A percentile compares a stretch with the other conserved stretches of the same genome.
Conservation (phyloP, 345 rosid species). For the Trapa bicornis region DNA sequence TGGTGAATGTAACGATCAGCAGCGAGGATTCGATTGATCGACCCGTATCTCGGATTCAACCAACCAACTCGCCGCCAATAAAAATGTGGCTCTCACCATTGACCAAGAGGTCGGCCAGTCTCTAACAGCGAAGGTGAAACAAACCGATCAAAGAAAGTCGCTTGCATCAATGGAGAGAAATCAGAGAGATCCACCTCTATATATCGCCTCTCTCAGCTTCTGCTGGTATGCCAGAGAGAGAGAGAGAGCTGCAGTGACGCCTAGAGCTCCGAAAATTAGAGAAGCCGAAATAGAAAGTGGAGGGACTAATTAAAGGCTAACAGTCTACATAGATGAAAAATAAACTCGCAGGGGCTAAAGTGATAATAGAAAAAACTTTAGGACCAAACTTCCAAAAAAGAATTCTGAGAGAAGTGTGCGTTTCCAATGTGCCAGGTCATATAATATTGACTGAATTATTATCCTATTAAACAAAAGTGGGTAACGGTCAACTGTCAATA, state of each 20-base stretch:
- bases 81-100: not conserved
- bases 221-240: too few species aligned
- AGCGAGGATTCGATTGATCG: not conserved
- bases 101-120: not conserved
- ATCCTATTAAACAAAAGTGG: too few species aligned
- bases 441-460: too few species aligned
- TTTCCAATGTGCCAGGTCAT: too few species aligned
- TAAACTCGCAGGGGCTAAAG: too few species aligned
- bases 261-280: slow-evolving; percentile 1
- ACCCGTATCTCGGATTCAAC: not conserved
- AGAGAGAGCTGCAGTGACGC: not conserved
- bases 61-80: not conserved
- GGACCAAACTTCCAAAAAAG: too few species aligned
- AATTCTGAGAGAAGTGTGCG: too few species aligned
- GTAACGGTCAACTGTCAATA: too few species aligned
- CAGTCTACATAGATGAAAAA: too few species aligned
- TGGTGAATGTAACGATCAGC: slow-evolving; percentile 9
- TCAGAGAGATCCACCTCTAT: not conserved
- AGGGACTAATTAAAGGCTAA: too few species aligned
- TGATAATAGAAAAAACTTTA: too few species aligned
- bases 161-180: not conserved
- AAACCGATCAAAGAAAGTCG: not conserved
- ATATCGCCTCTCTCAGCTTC: not conserved
- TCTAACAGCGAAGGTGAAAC: not conserved
- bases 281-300: not conserved